Evolutionary conservation across 305 asterid species (phyloP).

Genomic region (Plantago coronopus): DNA sequence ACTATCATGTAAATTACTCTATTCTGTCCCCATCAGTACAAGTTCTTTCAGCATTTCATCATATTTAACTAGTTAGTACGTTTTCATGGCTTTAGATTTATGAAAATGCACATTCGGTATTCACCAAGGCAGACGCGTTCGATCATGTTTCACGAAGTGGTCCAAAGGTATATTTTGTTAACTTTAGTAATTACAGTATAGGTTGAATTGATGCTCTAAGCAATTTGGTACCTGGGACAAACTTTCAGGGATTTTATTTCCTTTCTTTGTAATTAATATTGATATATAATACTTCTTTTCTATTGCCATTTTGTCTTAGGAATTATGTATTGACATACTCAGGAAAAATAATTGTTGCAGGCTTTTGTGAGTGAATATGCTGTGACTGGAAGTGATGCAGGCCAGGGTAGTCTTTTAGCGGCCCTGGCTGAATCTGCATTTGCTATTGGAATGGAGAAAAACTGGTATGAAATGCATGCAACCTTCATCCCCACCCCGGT

Average conservation of each 20-base stretch:
- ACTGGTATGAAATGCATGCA: constrained; percentile 44
- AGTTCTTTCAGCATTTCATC: background rate
- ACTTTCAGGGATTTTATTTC: too few relatives aligned
- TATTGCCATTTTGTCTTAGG: too few relatives aligned
- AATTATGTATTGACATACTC: background rate
- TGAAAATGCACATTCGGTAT: constrained; percentile 49
- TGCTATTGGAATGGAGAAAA: constrained; percentile 83
- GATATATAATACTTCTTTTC: too few relatives aligned
- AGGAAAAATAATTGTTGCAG: constrained; percentile 32
- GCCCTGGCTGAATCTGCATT: constrained; percentile 90
- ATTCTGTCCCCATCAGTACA: background rate
- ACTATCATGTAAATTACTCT: constrained; percentile 63
- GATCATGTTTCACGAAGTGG: constrained; percentile 62
- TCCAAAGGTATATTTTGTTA: constrained; percentile 68
- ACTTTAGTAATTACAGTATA: constrained; percentile 10
- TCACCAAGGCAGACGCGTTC: constrained; percentile 48
- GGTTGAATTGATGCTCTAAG: too few relatives aligned
- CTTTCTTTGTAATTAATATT: too few relatives aligned
- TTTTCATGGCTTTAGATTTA: constrained; percentile 53
- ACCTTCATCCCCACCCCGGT: too few relatives aligned
- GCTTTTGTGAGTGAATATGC: constrained; percentile 98
- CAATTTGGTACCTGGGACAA: too few relatives aligned
- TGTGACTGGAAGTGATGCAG: constrained; percentile 78
- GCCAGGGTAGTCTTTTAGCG: constrained; percentile 82
- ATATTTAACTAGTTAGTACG: constrained; percentile 10